Evolutionary conservation across 371 early-diverging fungal species (phyloP).

Genomic region (Aphelidium insulamus): DNA sequence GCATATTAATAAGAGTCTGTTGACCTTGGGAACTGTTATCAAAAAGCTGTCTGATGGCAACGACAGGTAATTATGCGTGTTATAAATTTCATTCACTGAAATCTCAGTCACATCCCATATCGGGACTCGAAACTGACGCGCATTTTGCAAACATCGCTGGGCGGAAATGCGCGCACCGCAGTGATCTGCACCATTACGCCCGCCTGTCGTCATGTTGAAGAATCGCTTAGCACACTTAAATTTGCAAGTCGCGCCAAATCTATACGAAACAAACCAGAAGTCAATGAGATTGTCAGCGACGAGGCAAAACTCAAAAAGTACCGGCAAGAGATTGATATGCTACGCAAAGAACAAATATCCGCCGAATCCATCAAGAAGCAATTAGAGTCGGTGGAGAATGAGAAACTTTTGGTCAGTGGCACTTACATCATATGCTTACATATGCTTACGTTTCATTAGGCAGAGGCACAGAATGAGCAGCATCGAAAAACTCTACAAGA

Average conservation of each 20-base stretch:
- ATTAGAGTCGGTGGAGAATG: too few relatives aligned
- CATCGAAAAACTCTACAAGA: too few relatives aligned
- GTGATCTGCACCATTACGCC: conserved; percentile 49
- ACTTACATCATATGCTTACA: too few relatives aligned
- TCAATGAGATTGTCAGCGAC: conserved; percentile 38
- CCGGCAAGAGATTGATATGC: conserved; percentile 16
- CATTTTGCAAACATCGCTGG: conserved; percentile 47
- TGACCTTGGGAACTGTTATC: conserved; percentile 77
- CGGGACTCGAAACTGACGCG: conserved; percentile 40
- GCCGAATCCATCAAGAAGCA: too few relatives aligned
- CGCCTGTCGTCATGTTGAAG: conserved; percentile 23
- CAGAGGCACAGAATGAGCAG: too few relatives aligned
- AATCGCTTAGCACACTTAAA: conserved; percentile 37
- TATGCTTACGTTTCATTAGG: too few relatives aligned
- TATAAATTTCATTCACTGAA: not conserved
- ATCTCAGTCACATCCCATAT: conserved; percentile 23
- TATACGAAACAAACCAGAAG: conserved; percentile 34
- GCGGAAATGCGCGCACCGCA: conserved; percentile 37
- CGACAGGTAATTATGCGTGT: too few relatives aligned
- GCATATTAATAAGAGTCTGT: conserved; percentile 75
- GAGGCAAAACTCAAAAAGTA: conserved; percentile 23
- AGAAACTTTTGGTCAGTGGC: too few relatives aligned
- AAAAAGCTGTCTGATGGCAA: conserved; percentile 46
- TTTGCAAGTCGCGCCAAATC: conserved; percentile 48
- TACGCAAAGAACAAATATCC: conserved; percentile 29